Evolutionary conservation across 164 flowering plant species (phyloP).

Genomic region (Vitis amurensis): DNA sequence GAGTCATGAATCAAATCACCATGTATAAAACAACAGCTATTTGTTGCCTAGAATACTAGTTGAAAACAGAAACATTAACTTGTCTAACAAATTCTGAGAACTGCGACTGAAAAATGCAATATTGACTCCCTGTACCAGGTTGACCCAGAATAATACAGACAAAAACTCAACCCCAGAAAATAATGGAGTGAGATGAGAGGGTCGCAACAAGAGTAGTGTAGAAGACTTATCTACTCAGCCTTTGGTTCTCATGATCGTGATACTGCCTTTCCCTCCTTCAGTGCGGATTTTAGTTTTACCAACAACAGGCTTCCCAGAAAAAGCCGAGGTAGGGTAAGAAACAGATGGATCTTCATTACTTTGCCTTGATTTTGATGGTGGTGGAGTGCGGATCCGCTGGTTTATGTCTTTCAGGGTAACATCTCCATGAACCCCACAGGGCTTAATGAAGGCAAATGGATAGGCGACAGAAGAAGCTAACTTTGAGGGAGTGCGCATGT

Average conservation of each 20-base stretch:
- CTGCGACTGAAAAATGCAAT: constrained; percentile 7
- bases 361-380: constrained; percentile 52
- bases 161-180: constrained; percentile 16
- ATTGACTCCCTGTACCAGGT: constrained; percentile 10
- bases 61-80: constrained; percentile 16
- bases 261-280: constrained; percentile 97
- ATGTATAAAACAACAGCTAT: constrained; percentile 18
- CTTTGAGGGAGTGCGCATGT: constrained; percentile 59
- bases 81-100: constrained; percentile 15
- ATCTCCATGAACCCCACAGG: constrained; percentile 73
- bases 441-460: constrained; percentile 91
- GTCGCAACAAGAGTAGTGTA: constrained; percentile 14
- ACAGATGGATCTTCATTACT: constrained; percentile 42
- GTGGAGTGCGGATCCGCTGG: constrained; percentile 74
- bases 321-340: constrained; percentile 78
- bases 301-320: constrained; percentile 95
- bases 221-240: constrained; percentile 44
- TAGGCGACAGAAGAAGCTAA: constrained; percentile 70
- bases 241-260: constrained; percentile 91
- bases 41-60: constrained; percentile 19
- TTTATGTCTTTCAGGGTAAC: constrained; percentile 92
- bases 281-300: constrained; percentile 89
- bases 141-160: constrained; percentile 13
- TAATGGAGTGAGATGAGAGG: constrained; percentile 8
- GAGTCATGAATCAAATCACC: constrained; percentile 1